Conservation (phyloP, 176 grass and related monocot genomes). For the Oryza glaberrima region DNA sequence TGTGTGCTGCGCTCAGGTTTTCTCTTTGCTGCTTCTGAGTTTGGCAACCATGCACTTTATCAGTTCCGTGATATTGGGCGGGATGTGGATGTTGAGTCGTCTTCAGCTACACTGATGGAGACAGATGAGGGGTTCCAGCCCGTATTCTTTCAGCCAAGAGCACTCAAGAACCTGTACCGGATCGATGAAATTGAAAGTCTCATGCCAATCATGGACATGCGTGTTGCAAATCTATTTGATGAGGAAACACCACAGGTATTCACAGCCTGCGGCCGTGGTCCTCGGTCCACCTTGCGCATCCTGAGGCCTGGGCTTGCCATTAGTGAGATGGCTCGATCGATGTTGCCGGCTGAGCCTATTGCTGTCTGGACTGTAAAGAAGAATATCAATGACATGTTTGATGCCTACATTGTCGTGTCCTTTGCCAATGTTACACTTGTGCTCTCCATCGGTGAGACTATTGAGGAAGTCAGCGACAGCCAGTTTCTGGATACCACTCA, state of each 20-base stretch:
- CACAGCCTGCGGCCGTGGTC: conserved; percentile 81
- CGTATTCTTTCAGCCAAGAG: conserved; percentile 89
- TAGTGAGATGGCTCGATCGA: conserved; percentile 94
- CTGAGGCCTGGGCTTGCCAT: conserved; percentile 93
- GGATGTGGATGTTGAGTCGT: conserved; percentile 89
- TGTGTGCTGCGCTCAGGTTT: conserved; percentile 76
- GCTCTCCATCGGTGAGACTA: conserved; percentile 96
- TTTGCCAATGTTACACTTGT: conserved; percentile 91
- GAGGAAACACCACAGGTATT: conserved; percentile 97
- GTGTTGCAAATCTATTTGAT: conserved; percentile 84
- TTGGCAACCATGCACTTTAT: conserved; percentile 88
- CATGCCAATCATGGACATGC: conserved; percentile 99
- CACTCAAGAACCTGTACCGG: conserved; percentile 72
- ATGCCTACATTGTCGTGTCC: conserved; percentile 96
- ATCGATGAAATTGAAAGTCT: conserved; percentile 82
- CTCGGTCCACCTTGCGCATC: conserved; percentile 80
- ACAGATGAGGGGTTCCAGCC: conserved; percentile 98
- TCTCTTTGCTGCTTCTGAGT: conserved; percentile 90
- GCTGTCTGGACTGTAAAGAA: conserved; percentile 99
- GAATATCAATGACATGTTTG: conserved; percentile 90
- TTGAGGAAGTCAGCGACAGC: conserved; percentile 97
- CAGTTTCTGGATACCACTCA: conserved; percentile 92
- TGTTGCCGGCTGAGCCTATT: conserved; percentile 82
- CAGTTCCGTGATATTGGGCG: conserved; percentile 91
- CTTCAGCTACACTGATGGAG: conserved; percentile 88